Percentiles rank a stretch among this genome's conserved stretches.
Evolutionary conservation across 23 red algal species (phyloP).

Genomic region (Gracilaria domingensis): DNA sequence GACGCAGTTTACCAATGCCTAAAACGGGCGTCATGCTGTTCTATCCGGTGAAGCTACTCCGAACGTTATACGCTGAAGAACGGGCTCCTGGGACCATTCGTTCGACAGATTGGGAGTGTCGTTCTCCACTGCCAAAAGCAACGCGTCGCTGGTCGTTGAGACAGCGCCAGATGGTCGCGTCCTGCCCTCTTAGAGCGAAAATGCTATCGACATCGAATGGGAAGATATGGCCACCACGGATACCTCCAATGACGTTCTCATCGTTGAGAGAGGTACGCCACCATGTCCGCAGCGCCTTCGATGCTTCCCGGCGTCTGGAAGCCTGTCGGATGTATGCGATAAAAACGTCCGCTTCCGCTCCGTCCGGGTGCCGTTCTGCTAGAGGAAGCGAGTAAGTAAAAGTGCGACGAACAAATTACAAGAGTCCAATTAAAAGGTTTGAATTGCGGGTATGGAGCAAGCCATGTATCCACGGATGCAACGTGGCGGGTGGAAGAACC

Average conservation of each 20-base stretch:
- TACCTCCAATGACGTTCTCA: not conserved
- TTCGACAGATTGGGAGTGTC: slow-evolving; percentile 37
- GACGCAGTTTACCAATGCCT: slow-evolving; percentile 11
- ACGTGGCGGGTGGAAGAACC: no score
- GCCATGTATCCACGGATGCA: no score
- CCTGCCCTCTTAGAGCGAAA: not conserved
- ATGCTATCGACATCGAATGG: not conserved
- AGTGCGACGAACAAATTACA: no score
- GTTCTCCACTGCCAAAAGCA: slow-evolving; percentile 3
- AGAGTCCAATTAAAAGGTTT: no score
- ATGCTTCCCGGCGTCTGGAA: no score
- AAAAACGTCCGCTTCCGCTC: no score
- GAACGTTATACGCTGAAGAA: slow-evolving; percentile 45
- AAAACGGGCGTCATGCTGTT: not conserved
- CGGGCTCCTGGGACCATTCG: slow-evolving; percentile 28
- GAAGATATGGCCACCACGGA: not conserved
- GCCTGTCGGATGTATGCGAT: no score
- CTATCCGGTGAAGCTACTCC: not conserved
- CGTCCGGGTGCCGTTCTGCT: no score
- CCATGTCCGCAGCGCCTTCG: not conserved
- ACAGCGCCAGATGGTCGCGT: not conserved
- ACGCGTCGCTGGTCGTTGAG: not conserved
- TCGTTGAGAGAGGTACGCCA: slow-evolving; percentile 12
- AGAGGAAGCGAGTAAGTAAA: no score
- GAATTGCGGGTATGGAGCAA: no score